Evolutionary conservation across 2,329 filamentous ascomycete genomes (phyloP).

Genomic region (Aspergillus fumigatiaffinis): DNA sequence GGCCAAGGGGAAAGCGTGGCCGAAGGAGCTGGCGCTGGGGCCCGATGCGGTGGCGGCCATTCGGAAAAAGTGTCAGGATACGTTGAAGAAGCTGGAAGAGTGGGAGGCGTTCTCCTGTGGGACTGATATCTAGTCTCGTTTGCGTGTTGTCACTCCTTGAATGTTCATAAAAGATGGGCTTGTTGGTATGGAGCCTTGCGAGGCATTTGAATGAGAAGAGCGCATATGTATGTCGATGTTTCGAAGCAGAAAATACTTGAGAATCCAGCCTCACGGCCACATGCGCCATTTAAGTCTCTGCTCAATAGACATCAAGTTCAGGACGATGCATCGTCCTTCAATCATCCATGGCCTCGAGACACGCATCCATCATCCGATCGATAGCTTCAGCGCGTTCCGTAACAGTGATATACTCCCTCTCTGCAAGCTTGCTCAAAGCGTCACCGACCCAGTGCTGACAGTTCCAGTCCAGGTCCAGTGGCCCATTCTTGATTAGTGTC

Average conservation of each 20-base stretch:
- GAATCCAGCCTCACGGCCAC: too few species aligned
- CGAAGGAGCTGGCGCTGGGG: constrained; percentile 26
- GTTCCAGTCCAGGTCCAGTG: constrained; percentile 26
- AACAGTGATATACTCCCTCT: constrained; percentile 16
- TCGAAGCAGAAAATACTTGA: too few species aligned
- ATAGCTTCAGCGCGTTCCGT: constrained; percentile 18
- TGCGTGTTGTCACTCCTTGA: too few species aligned
- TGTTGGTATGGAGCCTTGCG: not conserved
- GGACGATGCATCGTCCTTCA: not conserved
- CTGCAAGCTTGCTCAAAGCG: constrained; percentile 20
- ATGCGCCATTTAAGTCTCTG: too few species aligned
- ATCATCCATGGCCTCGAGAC: constrained; percentile 24
- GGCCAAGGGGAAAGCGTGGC: constrained; percentile 19
- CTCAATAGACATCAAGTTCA: not conserved
- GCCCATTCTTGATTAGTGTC: constrained; percentile 22
- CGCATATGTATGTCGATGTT: too few species aligned
- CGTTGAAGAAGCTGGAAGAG: constrained; percentile 3
- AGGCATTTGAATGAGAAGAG: too few species aligned
- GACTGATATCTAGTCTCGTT: constrained; percentile 3
- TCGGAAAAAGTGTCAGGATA: constrained; percentile 3
- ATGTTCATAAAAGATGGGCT: not conserved
- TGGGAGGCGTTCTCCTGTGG: constrained; percentile 5
- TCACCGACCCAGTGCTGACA: constrained; percentile 33
- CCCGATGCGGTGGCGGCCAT: constrained; percentile 17
- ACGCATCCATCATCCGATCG: constrained; percentile 24